Conservation (phyloP, 2,329 filamentous ascomycete genomes). For the Fusarium acutatum region DNA sequence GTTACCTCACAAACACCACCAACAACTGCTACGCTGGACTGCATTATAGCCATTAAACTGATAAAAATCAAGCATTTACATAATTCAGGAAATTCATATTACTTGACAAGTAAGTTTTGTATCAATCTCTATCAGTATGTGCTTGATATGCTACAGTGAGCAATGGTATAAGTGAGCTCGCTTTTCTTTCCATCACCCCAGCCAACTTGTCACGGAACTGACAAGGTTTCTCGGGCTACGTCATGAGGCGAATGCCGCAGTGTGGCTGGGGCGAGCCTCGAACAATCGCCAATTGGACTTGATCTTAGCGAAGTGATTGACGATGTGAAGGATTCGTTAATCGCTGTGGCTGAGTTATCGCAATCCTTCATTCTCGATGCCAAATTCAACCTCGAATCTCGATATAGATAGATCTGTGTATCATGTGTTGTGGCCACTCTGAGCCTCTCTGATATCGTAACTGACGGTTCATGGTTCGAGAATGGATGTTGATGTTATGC, state of each 20-base stretch:
- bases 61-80: not conserved
- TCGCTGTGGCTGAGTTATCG: constrained; percentile 25
- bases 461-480: not conserved
- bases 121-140: not conserved
- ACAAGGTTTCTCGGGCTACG: constrained; percentile 17
- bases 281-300: not conserved
- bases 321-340: constrained; percentile 10
- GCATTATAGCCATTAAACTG: not conserved
- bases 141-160: not conserved
- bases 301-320: constrained; percentile 12
- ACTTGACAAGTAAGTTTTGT: not conserved
- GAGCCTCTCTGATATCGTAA: constrained; percentile 17
- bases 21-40: not conserved
- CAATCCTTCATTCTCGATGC: not conserved
- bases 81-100: not conserved
- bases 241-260: constrained; percentile 29
- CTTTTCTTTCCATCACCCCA: not conserved
- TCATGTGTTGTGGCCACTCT: not conserved
- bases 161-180: not conserved
- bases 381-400: constrained; percentile 13
- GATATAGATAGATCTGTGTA: constrained; percentile 1
- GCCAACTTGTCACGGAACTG: not conserved
- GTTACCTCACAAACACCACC: not conserved
- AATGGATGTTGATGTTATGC: not conserved
- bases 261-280: constrained; percentile 24